Evolutionary conservation across 192 early-diverging fungal species (phyloP), one percentile per base, ranked within the genome.

Genomic region (Phlyctochytrium bullatum): DNA sequence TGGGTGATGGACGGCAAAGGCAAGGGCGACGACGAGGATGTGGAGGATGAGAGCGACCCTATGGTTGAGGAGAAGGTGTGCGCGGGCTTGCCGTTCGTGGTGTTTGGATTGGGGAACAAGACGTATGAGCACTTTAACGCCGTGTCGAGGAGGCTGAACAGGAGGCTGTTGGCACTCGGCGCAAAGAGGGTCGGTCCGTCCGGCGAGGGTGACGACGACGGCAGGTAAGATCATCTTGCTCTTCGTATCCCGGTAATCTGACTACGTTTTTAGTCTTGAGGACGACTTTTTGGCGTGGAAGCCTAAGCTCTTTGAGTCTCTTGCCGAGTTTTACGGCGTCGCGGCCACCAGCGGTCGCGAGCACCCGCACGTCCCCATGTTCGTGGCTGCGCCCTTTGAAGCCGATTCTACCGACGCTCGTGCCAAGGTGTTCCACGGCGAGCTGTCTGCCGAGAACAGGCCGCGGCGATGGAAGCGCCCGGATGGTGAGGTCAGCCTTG

Each of bases 171-270:
- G n/a, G 73, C 77, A 28, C 75, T 94, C 54, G 95, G 95, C 17
- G 95, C 90, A 12, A 75, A 60, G 27, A 84, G 91, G 12, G 74
- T 98, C 35, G 89, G 88, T 59, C 83, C 85, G 59, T 78, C 81
- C 51, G 97, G 97, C 36, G 95, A 97, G 75, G 97, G 97, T 62
- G 97, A 99, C 80, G 97, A 99, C 75, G 95, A 99, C 76, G 86
- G 86, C 36, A 78, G 75, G 80, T 81, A 54, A 28, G 59, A 12
- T 10, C 20, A 29, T 24, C 4, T 62, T 24, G 28, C 36, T 6
- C 32, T 54, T 20, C 20, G 6, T 47, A 14, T 47, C 20, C 40
- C 20, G 20, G 20, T 47, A 14, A 14, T 6, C 36, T 3, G 36
- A 28, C 27, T 23, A 52, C 12, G 30, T 34, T 20, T 40, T 30